These are phyloP conservation scores for Cyclostephanos tholiformis DNA, from an alignment of 108 stramenopile species.

Conservation along the genomic window DNA sequence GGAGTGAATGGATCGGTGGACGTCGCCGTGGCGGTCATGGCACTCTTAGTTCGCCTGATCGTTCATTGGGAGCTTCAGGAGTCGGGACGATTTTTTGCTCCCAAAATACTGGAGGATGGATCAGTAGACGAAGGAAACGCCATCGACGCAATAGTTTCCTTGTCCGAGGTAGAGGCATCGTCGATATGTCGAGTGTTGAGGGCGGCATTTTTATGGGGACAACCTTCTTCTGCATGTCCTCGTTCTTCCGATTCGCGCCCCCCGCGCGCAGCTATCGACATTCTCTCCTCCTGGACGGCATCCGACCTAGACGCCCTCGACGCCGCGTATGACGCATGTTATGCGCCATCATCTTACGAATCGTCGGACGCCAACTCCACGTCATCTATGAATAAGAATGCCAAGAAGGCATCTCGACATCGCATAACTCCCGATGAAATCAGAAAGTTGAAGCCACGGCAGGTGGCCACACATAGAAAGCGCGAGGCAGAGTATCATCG, in stretches of 20 bases:
- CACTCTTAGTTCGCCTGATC: conserved; percentile 66
- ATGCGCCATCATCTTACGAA: conserved; percentile 23
- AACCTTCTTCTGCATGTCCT: neutral
- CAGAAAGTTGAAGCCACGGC: conserved; percentile 65
- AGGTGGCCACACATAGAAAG: conserved; percentile 70
- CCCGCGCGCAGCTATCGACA: conserved; percentile 75
- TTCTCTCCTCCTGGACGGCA: conserved; percentile 76
- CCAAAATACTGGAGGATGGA: conserved; percentile 49
- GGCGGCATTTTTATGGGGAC: conserved; percentile 46
- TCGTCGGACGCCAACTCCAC: neutral
- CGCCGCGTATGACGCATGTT: conserved; percentile 55
- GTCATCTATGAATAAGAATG: conserved; percentile 19
- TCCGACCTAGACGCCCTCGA: conserved; percentile 58
- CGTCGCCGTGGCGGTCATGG: conserved; percentile 57
- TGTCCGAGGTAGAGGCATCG: conserved; percentile 47
- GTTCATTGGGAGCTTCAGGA: conserved; percentile 73
- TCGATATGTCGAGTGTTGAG: conserved; percentile 46
- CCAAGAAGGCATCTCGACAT: conserved; percentile 20
- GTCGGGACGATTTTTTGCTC: conserved; percentile 26
- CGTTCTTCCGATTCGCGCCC: conserved; percentile 13
- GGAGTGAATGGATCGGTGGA: conserved; percentile 38
- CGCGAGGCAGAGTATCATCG: conserved; percentile 49
- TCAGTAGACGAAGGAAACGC: conserved; percentile 20
- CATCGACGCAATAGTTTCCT: neutral
- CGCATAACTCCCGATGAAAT: conserved; percentile 50